These are phyloP conservation scores for Kodamaea anthophila DNA, from an alignment of 1,139 yeast species.

Conservation along the genomic window DNA sequence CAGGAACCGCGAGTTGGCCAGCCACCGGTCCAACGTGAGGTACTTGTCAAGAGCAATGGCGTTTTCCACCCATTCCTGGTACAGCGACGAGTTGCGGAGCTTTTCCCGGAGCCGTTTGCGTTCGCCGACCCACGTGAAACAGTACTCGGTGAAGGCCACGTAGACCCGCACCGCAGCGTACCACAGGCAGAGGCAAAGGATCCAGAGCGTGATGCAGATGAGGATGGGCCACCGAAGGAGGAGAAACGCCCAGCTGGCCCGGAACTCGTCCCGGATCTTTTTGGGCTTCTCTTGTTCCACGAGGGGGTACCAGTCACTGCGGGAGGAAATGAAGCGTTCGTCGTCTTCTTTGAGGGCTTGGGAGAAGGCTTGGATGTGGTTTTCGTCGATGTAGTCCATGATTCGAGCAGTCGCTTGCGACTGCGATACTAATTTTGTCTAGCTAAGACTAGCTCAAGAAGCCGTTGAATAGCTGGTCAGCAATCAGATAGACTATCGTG, in stretches of 20 bases:
- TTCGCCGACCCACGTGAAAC: conserved; percentile 55
- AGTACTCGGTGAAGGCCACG: conserved; percentile 59
- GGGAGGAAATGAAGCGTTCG: conserved; percentile 41
- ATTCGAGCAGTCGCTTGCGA: too few species aligned
- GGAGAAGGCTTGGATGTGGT: conserved; percentile 37
- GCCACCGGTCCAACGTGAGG: conserved; percentile 61
- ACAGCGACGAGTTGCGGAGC: conserved; percentile 43
- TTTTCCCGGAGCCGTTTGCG: conserved; percentile 44
- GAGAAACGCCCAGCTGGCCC: conserved; percentile 44
- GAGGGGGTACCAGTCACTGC: conserved; percentile 67
- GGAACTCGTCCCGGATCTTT: conserved; percentile 33
- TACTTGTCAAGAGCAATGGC: conserved; percentile 54
- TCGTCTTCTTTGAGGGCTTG: conserved; percentile 25
- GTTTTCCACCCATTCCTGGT: conserved; percentile 57
- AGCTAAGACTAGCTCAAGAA: too few species aligned
- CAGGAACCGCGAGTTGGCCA: conserved; percentile 52
- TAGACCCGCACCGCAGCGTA: conserved; percentile 53
- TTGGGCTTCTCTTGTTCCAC: conserved; percentile 8
- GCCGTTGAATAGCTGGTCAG: too few species aligned
- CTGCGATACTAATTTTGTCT: too few species aligned
- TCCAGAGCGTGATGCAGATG: conserved; percentile 48
- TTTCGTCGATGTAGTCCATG: conserved; percentile 32
- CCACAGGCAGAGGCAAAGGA: conserved; percentile 39
- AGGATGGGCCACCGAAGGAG: conserved; percentile 64
- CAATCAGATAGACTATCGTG: too few species aligned